Base-by-base conservation (phyloP, 495 filamentous ascomycete species). In the Penicillium odoratum region DNA sequence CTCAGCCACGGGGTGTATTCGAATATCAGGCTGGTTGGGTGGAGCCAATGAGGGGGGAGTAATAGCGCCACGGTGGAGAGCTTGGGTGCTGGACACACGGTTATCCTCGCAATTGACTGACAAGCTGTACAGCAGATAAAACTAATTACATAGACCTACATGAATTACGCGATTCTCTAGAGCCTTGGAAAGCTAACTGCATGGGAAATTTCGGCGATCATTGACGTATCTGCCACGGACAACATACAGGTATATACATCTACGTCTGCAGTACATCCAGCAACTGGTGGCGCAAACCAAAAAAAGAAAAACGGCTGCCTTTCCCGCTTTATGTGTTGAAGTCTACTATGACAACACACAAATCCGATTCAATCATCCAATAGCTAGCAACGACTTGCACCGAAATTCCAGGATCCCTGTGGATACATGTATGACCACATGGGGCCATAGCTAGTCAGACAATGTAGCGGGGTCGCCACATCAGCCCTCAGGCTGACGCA, bases 401-500 rank as follows among this genome's bases (percentile, higher is more conserved):
- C 18, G 25, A 36, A 40, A 15, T 28, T 6, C 33, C 13, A 36
- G 33, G 7, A 9, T 36, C 33, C 13, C 13, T 11, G 31, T 33
- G 15, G 28, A 21, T 18, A 11, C 38, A 28, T 38, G 38, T 31
- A 33, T 18, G 21, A 28, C 21, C 26, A 18, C 3, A 4, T 28
- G 29, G 13, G 5, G 3, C 31, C 8, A 45, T 30, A 51, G 57
- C 64, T 56, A 67, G 58, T 67, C 45, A 67, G 46, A 16, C n/a
- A 11, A 18, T 25, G n/a, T 21, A 48, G 25, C 7, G 53, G 43
- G 16, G 25, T 67, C 44, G 61, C 64, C 64, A 67, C 64, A 28
- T 38, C 42, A 40, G 48, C 38, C 16, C 58, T 11, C 38, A 44
- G 40, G 59, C 59, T 62, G 53, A 62, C 56, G 60, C 60, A 56